Percentiles rank a stretch among this genome's conserved stretches.
Conservation (phyloP, 129 eudicot genomes). For the Flaveria bidentis region DNA sequence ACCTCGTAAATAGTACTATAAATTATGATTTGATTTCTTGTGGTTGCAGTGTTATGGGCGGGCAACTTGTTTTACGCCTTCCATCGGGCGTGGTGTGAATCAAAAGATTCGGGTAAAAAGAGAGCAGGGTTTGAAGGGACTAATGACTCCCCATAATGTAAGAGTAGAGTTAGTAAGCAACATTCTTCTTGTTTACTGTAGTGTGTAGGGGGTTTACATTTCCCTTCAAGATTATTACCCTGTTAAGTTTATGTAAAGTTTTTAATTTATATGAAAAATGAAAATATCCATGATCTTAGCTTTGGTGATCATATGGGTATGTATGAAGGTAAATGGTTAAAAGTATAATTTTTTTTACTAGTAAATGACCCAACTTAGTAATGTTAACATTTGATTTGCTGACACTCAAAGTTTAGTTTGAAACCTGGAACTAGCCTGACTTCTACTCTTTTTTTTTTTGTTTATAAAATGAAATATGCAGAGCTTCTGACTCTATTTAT, state of each 20-base stretch:
- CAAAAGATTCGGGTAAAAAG: slow-evolving; percentile 10
- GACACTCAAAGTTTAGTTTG: too few relatives aligned
- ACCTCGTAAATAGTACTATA: too few relatives aligned
- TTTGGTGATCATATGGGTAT: slow-evolving; percentile 1
- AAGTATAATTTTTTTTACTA: too few relatives aligned
- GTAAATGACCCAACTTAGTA: too few relatives aligned
- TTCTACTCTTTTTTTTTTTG: too few relatives aligned
- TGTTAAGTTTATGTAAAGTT: slow-evolving; percentile 34
- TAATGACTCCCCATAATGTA: slow-evolving; percentile 13
- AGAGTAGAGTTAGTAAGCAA: slow-evolving; percentile 33
- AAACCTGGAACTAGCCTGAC: too few relatives aligned
- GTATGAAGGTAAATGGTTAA: not conserved
- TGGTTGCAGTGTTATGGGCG: slow-evolving; percentile 55
- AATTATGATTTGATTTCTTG: not conserved
- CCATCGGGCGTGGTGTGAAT: slow-evolving; percentile 64
- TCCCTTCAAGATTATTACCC: slow-evolving; percentile 9
- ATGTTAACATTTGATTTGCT: too few relatives aligned
- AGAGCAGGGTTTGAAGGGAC: slow-evolving; percentile 13
- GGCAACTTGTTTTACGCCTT: slow-evolving; percentile 62
- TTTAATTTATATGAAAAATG: slow-evolving; percentile 8
- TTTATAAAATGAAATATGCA: too few relatives aligned
- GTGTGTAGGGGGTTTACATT: slow-evolving; percentile 23
- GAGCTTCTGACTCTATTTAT: too few relatives aligned
- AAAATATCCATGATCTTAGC: not conserved
- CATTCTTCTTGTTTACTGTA: slow-evolving; percentile 10